Evolutionary conservation across 331 rosid genomes (phyloP).

Genomic region (Malus hybrid): DNA sequence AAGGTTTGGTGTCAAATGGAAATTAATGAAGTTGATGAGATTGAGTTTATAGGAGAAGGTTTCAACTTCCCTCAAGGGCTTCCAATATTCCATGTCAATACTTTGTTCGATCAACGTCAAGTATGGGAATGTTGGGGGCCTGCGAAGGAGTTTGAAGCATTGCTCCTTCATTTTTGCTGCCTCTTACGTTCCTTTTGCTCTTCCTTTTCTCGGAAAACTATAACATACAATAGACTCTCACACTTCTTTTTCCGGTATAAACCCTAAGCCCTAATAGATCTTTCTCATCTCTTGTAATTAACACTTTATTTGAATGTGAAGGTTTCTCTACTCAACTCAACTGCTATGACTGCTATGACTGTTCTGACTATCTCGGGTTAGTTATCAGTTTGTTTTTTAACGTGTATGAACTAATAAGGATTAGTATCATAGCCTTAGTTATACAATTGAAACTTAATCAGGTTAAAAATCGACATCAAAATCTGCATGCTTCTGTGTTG

Average conservation of each 20-base stretch:
- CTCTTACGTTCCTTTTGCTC: neutral
- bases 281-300: neutral
- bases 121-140: constrained; percentile 2
- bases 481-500: too few species aligned
- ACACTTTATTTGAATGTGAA: too few species aligned
- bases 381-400: too few species aligned
- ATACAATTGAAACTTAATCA: too few species aligned
- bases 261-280: neutral
- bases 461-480: too few species aligned
- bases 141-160: neutral
- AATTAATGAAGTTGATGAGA: neutral
- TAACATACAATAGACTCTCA: too few species aligned
- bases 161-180: neutral
- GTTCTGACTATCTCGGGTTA: too few species aligned
- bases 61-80: constrained; percentile 6
- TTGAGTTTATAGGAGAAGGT: neutral
- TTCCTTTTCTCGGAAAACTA: too few species aligned
- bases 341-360: too few species aligned
- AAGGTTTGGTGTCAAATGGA: neutral
- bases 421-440: too few species aligned
- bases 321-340: too few species aligned
- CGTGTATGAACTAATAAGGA: too few species aligned
- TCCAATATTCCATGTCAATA: neutral
- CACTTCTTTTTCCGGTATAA: neutral
- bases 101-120: neutral